Base-by-base conservation (phyloP, 169 alveolate genomes). In the Eimeria praecox region DNA sequence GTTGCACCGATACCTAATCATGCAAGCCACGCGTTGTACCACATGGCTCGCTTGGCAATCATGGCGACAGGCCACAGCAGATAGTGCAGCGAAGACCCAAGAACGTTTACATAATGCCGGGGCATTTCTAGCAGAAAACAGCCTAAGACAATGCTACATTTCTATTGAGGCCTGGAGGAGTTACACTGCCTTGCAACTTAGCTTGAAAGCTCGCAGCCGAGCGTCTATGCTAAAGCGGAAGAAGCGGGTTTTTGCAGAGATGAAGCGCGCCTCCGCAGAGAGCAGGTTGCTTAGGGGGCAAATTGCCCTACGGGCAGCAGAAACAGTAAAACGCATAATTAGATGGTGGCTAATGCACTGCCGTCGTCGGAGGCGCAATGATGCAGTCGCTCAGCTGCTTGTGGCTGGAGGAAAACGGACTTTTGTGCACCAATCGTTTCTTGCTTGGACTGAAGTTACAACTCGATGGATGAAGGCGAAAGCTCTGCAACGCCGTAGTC, bases 321-420 rank as follows among this genome's bases (percentile, higher is more conserved):
- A 38, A 33, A 40, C 82, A 24, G 46, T 24, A 9, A 87, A 38
- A 40, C 64, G 71, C 66, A 49, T 35, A 38, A 40, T 87, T 52
- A 18, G 44, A 12, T 59, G 82, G 82, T 87, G 93, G 83, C 33
- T 59, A 62, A 16, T 40, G 64, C 33, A 87, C 59, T 54, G 35
- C 59, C 93, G 82, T 54, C 93, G 82, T 62, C 82, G 80, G 44
- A 87, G 38, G 66, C 82, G 82, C 18, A 46, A 87, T 62, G 62
- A 35, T 0, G 83, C 82, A 46, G 93, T 59, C 24, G 30, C 82
- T 2, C 46, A 35, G 30, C 42, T 87, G 83, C 33, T 87, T 40
- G 35, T 64, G 62, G 82, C 40, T 1, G 93, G 49, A 1, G 64
- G 64, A 40, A 62, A 33, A 22, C 56, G 80, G 10, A 3, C 49